Conservation (phyloP, 2,329 filamentous ascomycete genomes). For the Fusarium cyanostomum region DNA sequence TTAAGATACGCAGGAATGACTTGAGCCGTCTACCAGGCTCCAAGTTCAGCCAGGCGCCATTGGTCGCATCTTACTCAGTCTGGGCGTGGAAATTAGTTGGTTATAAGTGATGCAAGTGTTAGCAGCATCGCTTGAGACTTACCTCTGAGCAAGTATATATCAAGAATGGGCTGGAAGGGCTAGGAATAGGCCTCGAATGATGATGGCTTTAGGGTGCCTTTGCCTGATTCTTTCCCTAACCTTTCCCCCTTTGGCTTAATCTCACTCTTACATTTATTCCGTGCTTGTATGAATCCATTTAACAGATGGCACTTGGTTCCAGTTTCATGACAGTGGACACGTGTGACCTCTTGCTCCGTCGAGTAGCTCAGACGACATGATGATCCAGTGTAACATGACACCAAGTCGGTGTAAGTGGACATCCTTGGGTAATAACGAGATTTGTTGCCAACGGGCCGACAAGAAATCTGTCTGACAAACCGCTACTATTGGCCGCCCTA, state of each 20-base stretch:
- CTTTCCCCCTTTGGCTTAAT: too few relatives aligned
- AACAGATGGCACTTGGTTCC: neutral
- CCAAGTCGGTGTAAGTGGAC: neutral
- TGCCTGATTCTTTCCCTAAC: too few relatives aligned
- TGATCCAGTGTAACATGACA: slow-evolving; percentile 1
- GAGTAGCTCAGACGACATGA: neutral
- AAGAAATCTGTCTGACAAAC: neutral
- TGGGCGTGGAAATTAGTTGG: too few relatives aligned
- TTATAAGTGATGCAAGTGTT: too few relatives aligned
- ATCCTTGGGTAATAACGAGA: neutral
- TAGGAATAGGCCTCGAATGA: neutral
- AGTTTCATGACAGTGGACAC: neutral
- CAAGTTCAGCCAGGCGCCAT: too few relatives aligned
- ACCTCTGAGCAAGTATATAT: too few relatives aligned
- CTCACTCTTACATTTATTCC: too few relatives aligned
- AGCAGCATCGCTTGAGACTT: too few relatives aligned
- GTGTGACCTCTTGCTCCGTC: neutral
- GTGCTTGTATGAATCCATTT: neutral
- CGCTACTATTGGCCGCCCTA: slow-evolving; percentile 1
- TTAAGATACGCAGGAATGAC: too few relatives aligned
- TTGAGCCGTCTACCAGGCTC: too few relatives aligned
- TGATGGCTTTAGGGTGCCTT: too few relatives aligned
- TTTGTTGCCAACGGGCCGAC: neutral
- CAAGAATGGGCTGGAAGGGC: neutral
- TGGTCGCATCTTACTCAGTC: too few relatives aligned